Evolutionary conservation across 305 asterid genomes (phyloP), one percentile per base, ranked within the genome.

Genomic region (Fraxinus sp.): DNA sequence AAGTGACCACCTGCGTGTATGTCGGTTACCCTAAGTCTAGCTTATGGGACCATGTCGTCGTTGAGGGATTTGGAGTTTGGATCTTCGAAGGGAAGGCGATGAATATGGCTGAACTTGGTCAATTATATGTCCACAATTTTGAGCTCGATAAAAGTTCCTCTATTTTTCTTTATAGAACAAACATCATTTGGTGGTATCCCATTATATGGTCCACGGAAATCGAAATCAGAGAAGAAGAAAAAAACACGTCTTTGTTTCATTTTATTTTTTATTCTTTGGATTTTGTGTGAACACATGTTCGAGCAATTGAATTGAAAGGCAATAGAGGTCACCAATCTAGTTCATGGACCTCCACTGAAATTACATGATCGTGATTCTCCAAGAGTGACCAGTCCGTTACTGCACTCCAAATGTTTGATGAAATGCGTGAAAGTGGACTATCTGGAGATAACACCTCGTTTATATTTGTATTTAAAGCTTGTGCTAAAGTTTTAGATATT

Each of bases 391-490:
- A 26, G 14, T 94, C 95, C 22, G 18, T 14, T 13, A 80, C 79
- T 44, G 98, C 96, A 18, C 84, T 91, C 79, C 22, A 82, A 77
- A 0, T 93, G 96, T 93, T 86, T 35, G 91, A 86, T 70, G 78
- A 87, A 93, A 94, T 94, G 97, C 91, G 89, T 78, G 81, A 86
- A 20, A 79, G 28, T 78, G 97, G 96, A 74, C 80, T 90, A 44
- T 84, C 77, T 35, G 94, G 95, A 36, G 89, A 93, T 78, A 94
- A 91, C 46, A 90, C 92, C 55, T 91, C 96, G 76, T 86, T 90
- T 68, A 90, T 94, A 79, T 90, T 52, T 72, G 49, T 87, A 7
- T 85, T 84, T 76, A 93, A 94, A 83, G 91, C 95, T 71, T 83
- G 89, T 84, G 86, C 83, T 35, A 79, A 83, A 78, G 84, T 89